Percentiles rank a stretch among this genome's conserved stretches.
These are phyloP conservation scores for Vanrija sp. DNA, from an alignment of 1,284 basidiomycete genomes.

Conservation along the genomic window DNA sequence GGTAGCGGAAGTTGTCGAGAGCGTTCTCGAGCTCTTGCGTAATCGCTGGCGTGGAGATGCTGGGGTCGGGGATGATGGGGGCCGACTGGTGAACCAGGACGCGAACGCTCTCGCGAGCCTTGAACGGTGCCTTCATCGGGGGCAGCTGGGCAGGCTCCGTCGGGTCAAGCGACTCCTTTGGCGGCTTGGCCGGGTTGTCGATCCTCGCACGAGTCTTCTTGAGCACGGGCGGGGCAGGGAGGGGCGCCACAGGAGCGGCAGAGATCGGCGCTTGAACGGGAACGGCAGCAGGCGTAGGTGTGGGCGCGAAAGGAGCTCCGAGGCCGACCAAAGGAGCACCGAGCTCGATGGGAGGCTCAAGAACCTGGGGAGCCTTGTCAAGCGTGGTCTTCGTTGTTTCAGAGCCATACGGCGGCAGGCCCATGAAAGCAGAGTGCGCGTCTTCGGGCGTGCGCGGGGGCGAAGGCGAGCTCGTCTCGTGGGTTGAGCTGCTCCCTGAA, in stretches of 20 bases:
- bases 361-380: not conserved
- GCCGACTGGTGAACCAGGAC: slow-evolving; percentile 6
- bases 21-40: slow-evolving; percentile 30
- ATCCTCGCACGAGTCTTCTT: slow-evolving; percentile 11
- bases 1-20: slow-evolving; percentile 29
- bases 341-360: slow-evolving; percentile 5
- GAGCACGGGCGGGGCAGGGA: not conserved
- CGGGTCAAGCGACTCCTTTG: slow-evolving; percentile 13
- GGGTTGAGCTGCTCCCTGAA: slow-evolving; percentile 40
- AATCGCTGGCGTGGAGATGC: slow-evolving; percentile 19
- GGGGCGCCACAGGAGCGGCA: not conserved
- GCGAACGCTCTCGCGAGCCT: slow-evolving; percentile 5
- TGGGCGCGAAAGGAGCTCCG: not conserved
- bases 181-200: slow-evolving; percentile 11
- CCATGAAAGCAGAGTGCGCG: slow-evolving; percentile 12
- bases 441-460: slow-evolving; percentile 41
- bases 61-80: slow-evolving; percentile 25
- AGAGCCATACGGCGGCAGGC: not conserved
- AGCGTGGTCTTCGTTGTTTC: slow-evolving; percentile 8
- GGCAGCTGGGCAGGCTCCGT: slow-evolving; percentile 10
- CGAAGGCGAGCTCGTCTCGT: slow-evolving; percentile 41
- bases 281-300: not conserved
- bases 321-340: not conserved
- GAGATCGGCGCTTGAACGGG: not conserved
- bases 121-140: slow-evolving; percentile 14